A percentile compares a stretch with the other conserved stretches of the same genome.
Conservation (phyloP, 1,139 yeast genomes). For the Taphrina betulina region DNA sequence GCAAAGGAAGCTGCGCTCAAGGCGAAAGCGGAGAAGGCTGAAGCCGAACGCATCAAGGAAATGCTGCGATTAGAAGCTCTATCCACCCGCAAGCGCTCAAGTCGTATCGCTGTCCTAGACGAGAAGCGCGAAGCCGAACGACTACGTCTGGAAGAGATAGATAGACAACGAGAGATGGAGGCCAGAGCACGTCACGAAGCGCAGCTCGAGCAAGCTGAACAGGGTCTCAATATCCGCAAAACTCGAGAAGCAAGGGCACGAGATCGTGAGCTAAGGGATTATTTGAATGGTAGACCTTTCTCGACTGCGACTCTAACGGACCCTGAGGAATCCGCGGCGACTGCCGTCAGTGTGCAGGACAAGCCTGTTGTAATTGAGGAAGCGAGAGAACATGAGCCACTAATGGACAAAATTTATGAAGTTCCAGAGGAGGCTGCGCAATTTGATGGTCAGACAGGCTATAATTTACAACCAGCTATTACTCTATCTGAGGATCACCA, state of each 20-base stretch:
- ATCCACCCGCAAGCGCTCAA: conserved; percentile 25
- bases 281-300: too few species aligned
- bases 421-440: too few species aligned
- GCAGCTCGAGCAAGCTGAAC: not conserved
- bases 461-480: too few species aligned
- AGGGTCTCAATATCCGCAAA: not conserved
- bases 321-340: too few species aligned
- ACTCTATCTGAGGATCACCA: too few species aligned
- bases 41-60: conserved; percentile 15
- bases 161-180: conserved; percentile 4
- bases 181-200: not conserved
- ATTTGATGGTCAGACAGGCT: too few species aligned
- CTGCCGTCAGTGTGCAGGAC: too few species aligned
- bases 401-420: too few species aligned
- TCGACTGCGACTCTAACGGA: too few species aligned
- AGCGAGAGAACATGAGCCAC: too few species aligned
- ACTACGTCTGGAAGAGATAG: conserved; percentile 10
- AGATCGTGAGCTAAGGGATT: conserved; percentile 22
- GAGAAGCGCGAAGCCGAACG: conserved; percentile 16
- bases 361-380: too few species aligned
- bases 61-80: conserved; percentile 5
- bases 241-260: conserved; percentile 31
- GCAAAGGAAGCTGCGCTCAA: not conserved
- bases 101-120: conserved; percentile 17
- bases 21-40: conserved; percentile 23